Evolutionary conservation across 176 grass and related monocot species (phyloP).

Genomic region (sorghum (Sorghum bicolor)): Sorghum_bicolor_NCBIv3 NC_012876.2:9301501-9302000

Average conservation of each 20-base stretch:
- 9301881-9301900: constrained; percentile 73
- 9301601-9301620: constrained; percentile 72
- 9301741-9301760: background rate
- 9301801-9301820: background rate
- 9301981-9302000: constrained; percentile 41
- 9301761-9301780: background rate
- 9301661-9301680: constrained; percentile 89
- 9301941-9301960: constrained; percentile 5
- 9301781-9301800: background rate
- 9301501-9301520: background rate
- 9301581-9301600: constrained; percentile 29
- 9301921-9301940: background rate
- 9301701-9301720: constrained; percentile 93
- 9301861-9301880: constrained; percentile 82
- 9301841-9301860: constrained; percentile 53
- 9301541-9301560: constrained; percentile 16
- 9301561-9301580: background rate
- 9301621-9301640: constrained; percentile 77
- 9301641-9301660: constrained; percentile 93
- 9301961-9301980: constrained; percentile 18
- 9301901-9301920: constrained; percentile 56
- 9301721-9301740: constrained; percentile 56
- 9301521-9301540: background rate
- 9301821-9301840: background rate
- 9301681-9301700: constrained; percentile 96